Base-by-base conservation (phyloP, 768 basidiomycete species). In the Podaxis sp. region DNA sequence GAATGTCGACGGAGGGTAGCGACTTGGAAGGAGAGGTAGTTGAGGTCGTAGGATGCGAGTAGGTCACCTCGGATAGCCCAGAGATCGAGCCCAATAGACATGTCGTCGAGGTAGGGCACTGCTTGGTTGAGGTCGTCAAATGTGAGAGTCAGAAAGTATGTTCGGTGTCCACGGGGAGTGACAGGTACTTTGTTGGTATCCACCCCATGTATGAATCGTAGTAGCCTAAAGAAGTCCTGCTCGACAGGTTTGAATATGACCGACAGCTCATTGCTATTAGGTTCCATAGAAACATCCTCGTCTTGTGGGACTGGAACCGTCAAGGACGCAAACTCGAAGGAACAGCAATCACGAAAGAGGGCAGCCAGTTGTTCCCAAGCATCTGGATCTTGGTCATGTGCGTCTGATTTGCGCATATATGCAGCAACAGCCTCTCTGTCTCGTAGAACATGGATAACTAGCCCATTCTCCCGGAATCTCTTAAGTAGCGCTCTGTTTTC, bases 51-150 rank as follows among this genome's bases (percentile, higher is more conserved):
- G 3, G 66, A 82, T 3, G 79, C 79, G 16, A 93, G 77, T 11
- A 92, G 77, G 67, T 93, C 90, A 9, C 87, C 87, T 11, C 90
- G 85, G 11, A 92, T 70, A 69, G 91, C 90, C 65, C 91, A 76
- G 0, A 88, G 89, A 66, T 92, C 89, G 6, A 85, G 85, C 7
- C 90, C 91, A 1, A 77, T 73, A 1, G 79, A 82, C 54, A 93
- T 68, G 40, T 84, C 81, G 28, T 84, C 79, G 25, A 92, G 74
- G 50, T 79, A 65, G 4, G 74, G 72, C 50, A 90, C 72, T 0
- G 83, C 82, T 3, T 82, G 79, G 14, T 77, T 77, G 58, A 90
- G 65, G 67, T 91, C 88, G 0, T 89, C 87, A 69, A 86, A 89
- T 1, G 90, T 90, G 62, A 93, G 73, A 9, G 86, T 82, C 25